A percentile compares a stretch with the other conserved stretches of the same genome.
phyloP scores from a whole-genome alignment of 345 rosid genomes.

The Euphorbia lathyris region DNA sequence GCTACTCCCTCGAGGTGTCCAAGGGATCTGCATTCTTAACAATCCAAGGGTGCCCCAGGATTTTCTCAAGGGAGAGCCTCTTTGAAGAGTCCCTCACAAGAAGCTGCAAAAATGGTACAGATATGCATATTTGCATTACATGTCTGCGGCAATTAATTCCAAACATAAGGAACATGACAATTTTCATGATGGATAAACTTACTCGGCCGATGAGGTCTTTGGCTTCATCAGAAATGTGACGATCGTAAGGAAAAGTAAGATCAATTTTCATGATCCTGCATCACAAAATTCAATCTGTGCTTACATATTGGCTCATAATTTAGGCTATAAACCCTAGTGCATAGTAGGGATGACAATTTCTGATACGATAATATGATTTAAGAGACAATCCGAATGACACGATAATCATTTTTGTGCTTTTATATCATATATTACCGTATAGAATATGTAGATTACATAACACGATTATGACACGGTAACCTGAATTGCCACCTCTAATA shows the following conservation, averaged over 20 bases:
- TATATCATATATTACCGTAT: no score
- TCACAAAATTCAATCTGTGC: slow-evolving; percentile 6
- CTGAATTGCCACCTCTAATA: not conserved
- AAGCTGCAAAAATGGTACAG: slow-evolving; percentile 52
- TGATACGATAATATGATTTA: no score
- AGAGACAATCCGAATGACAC: no score
- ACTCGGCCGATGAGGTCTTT: slow-evolving; percentile 65
- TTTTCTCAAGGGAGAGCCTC: slow-evolving; percentile 77
- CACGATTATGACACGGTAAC: no score
- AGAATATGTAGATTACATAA: no score
- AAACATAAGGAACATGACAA: not conserved
- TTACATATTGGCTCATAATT: slow-evolving; percentile 1
- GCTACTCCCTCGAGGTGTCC: slow-evolving; percentile 40
- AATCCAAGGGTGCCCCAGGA: slow-evolving; percentile 90
- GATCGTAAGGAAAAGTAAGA: slow-evolving; percentile 66
- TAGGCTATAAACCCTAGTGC: not conserved
- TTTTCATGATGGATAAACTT: slow-evolving; percentile 6
- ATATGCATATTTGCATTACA: not conserved
- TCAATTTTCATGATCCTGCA: slow-evolving; percentile 80
- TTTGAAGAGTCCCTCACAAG: slow-evolving; percentile 78
- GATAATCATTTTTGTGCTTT: no score
- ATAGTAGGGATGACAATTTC: no score
- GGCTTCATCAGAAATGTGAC: slow-evolving; percentile 65
- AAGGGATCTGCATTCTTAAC: slow-evolving; percentile 70
- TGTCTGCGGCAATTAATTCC: not conserved